These are phyloP conservation scores for Colletotrichum lindemuthianum DNA, from an alignment of 2,329 filamentous ascomycete species.

Conservation along the genomic window DNA sequence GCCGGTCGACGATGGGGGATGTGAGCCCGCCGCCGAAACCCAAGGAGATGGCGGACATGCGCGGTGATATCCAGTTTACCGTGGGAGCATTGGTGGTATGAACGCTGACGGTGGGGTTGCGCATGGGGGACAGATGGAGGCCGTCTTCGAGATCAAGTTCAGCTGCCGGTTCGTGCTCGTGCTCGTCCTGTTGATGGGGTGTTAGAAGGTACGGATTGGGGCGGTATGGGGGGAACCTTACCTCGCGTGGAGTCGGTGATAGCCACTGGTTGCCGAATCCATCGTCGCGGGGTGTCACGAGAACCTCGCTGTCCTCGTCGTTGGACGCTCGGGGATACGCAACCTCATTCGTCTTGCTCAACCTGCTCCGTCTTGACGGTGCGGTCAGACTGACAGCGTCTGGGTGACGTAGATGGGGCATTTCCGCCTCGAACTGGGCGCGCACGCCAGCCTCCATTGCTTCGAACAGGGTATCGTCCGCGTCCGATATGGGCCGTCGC, in stretches of 20 bases:
- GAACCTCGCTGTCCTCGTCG: conserved; percentile 12
- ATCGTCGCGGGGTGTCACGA: conserved; percentile 21
- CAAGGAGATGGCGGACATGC: conserved; percentile 34
- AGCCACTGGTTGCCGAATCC: conserved; percentile 13
- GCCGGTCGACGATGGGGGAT: not conserved
- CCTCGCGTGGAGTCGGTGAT: not conserved
- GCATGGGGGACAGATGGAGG: conserved; percentile 9
- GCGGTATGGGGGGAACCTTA: not conserved
- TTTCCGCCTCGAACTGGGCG: conserved; percentile 3
- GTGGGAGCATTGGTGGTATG: conserved; percentile 15
- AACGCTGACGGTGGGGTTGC: not conserved
- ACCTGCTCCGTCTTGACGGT: conserved; percentile 15
- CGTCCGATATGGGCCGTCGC: not conserved
- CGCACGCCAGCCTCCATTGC: not conserved
- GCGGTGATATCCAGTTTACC: conserved; percentile 30
- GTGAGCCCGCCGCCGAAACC: conserved; percentile 11
- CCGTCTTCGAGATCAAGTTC: conserved; percentile 22
- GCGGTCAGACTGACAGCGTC: conserved; percentile 1
- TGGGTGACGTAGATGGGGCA: conserved; percentile 9
- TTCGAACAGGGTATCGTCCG: conserved; percentile 1
- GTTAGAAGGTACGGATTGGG: not conserved
- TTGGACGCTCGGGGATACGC: not conserved
- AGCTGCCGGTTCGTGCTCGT: not conserved
- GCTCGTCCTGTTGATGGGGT: not conserved
- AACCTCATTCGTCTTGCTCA: conserved; percentile 13